A percentile compares a stretch with the other conserved stretches of the same genome.
Evolutionary conservation across 129 eudicot genomes (phyloP).

Genomic region (Lactuca saligna): DNA sequence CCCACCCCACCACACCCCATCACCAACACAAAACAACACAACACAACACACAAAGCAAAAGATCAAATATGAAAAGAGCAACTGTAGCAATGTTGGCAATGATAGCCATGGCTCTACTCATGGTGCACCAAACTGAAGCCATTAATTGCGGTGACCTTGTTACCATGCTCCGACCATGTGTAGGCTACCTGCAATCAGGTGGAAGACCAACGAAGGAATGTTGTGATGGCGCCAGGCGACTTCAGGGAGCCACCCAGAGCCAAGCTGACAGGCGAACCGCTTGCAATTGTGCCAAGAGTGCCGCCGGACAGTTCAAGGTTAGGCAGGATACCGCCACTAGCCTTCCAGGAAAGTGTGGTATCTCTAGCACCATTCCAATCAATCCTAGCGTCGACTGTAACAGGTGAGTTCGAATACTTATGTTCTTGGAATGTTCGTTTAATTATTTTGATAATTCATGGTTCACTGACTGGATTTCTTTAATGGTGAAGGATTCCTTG

Average conservation of each 20-base stretch:
- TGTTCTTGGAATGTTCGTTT: neutral
- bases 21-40: neutral
- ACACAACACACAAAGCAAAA: too few species aligned
- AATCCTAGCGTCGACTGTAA: constrained; percentile 37
- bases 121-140: constrained; percentile 40
- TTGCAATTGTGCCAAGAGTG: constrained; percentile 50
- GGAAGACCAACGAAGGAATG: constrained; percentile 33
- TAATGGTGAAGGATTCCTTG: constrained; percentile 28
- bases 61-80: constrained; percentile 38
- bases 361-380: constrained; percentile 27
- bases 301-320: constrained; percentile 33
- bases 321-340: constrained; percentile 33
- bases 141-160: constrained; percentile 37
- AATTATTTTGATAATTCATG: neutral
- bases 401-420: constrained; percentile 17
- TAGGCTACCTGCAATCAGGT: constrained; percentile 37
- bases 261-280: constrained; percentile 43
- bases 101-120: constrained; percentile 21
- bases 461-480: neutral
- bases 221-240: constrained; percentile 42
- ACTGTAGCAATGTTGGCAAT: constrained; percentile 38
- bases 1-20: neutral
- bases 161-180: constrained; percentile 40
- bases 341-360: constrained; percentile 43
- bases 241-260: constrained; percentile 19